These are phyloP conservation scores for Clonostachys chloroleuca DNA, from an alignment of 2,329 filamentous ascomycete genomes.

Conservation along the genomic window DNA sequence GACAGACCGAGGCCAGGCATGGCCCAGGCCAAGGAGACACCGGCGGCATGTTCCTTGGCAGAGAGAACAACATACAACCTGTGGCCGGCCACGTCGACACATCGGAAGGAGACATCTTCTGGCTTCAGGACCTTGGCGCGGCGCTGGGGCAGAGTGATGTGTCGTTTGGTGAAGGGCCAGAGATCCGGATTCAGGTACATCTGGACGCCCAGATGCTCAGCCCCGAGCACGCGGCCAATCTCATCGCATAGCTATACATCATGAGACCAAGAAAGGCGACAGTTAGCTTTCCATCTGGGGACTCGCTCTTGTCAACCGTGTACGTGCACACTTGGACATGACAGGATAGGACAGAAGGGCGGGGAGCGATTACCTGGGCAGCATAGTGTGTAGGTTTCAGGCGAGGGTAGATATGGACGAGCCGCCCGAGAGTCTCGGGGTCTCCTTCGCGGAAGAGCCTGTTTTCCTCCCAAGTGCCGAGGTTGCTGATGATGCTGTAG, in stretches of 20 bases:
- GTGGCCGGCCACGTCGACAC: constrained; percentile 33
- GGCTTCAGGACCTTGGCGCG: constrained; percentile 23
- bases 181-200: constrained; percentile 23
- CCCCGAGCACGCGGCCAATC: constrained; percentile 22
- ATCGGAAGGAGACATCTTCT: constrained; percentile 27
- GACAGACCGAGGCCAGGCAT: constrained; percentile 40
- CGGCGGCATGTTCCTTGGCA: constrained; percentile 23
- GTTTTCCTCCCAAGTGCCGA: constrained; percentile 35
- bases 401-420: constrained; percentile 41
- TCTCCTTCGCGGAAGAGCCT: constrained; percentile 35
- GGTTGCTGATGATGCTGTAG: constrained; percentile 40
- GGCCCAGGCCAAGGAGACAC: constrained; percentile 37
- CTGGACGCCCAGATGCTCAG: constrained; percentile 16
- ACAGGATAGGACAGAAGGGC: too few relatives aligned
- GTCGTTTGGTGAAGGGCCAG: constrained; percentile 18
- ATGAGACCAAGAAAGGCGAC: too few relatives aligned
- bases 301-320: too few relatives aligned
- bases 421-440: constrained; percentile 16
- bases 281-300: too few relatives aligned
- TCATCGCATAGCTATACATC: constrained; percentile 24
- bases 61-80: constrained; percentile 39
- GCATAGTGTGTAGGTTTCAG: constrained; percentile 33
- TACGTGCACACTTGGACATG: too few relatives aligned
- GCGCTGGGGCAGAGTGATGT: constrained; percentile 26
- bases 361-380: constrained; percentile 18